Conservation (phyloP, 2,329 filamentous ascomycete genomes). For the Chrysoporthe cubensis region DNA sequence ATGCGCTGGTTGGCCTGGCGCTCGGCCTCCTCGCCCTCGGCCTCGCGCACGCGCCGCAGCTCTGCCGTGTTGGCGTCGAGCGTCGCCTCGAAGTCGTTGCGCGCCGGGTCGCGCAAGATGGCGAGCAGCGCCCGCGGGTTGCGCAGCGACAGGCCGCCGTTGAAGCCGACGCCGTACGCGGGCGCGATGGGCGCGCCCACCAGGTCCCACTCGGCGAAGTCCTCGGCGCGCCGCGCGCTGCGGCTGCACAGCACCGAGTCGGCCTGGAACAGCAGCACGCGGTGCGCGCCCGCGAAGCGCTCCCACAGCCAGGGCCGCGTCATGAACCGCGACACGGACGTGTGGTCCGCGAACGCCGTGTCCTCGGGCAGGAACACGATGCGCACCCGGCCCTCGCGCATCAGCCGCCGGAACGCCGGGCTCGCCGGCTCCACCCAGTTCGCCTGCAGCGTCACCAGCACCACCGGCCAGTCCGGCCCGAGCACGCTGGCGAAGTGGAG, state of each 20-base stretch:
- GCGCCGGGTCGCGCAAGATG: conserved; percentile 26
- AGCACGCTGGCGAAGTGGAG: conserved; percentile 41
- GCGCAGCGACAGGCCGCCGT: conserved; percentile 40
- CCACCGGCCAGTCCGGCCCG: conserved; percentile 48
- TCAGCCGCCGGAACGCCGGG: conserved; percentile 42
- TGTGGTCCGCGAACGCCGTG: conserved; percentile 39
- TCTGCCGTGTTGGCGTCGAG: background rate
- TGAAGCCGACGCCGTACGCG: conserved; percentile 35
- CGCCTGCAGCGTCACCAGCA: conserved; percentile 46
- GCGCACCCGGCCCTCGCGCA: conserved; percentile 40
- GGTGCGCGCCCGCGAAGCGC: conserved; percentile 39
- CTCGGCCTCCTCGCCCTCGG: background rate
- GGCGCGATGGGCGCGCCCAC: conserved; percentile 38
- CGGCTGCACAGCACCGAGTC: conserved; percentile 44
- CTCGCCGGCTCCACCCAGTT: conserved; percentile 34
- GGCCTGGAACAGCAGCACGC: conserved; percentile 45
- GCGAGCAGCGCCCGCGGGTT: conserved; percentile 34
- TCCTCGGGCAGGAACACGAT: conserved; percentile 43
- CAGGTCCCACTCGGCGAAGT: conserved; percentile 43
- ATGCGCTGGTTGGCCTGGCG: background rate
- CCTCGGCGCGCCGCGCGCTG: conserved; percentile 36
- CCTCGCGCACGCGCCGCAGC: background rate
- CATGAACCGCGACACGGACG: conserved; percentile 43
- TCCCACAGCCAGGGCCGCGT: conserved; percentile 43
- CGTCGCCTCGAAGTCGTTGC: conserved; percentile 21